A percentile compares a stretch with the other conserved stretches of the same genome.
These are phyloP conservation scores for Lecanicillium sp. DNA, from an alignment of 2,329 filamentous ascomycete species.

Conservation along the genomic window DNA sequence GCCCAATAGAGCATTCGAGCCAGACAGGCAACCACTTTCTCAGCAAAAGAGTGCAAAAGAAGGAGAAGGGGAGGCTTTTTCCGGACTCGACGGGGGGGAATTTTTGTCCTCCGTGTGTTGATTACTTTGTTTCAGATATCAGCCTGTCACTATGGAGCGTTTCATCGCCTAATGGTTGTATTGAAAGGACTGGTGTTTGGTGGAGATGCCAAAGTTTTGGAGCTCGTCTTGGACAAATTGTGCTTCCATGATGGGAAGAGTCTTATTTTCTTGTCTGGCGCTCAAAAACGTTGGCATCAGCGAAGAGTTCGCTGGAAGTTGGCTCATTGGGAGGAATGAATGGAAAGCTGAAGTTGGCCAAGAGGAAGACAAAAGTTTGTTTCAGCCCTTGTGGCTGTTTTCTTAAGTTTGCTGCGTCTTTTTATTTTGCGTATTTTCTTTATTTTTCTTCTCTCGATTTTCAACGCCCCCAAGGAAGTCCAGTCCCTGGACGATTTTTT, in stretches of 20 bases:
- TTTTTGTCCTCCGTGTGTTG: slow-evolving; percentile 12
- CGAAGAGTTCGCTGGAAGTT: too few species aligned
- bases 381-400: neutral
- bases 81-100: slow-evolving; percentile 6
- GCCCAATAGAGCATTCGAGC: slow-evolving; percentile 33
- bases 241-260: too few species aligned
- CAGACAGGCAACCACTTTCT: slow-evolving; percentile 1
- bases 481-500: slow-evolving; percentile 1
- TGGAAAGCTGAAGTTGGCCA: slow-evolving; percentile 4
- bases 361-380: slow-evolving; percentile 8
- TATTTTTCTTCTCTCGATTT: slow-evolving; percentile 5
- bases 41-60: slow-evolving; percentile 23
- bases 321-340: slow-evolving; percentile 4
- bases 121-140: slow-evolving; percentile 6
- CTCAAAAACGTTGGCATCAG: too few species aligned
- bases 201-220: too few species aligned
- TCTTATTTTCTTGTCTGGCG: too few species aligned
- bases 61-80: slow-evolving; percentile 15
- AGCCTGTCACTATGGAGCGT: neutral
- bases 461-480: neutral
- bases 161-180: neutral
- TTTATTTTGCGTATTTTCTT: neutral
- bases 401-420: slow-evolving; percentile 4
- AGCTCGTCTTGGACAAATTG: too few species aligned
- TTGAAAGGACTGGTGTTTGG: too few species aligned